phyloP scores from a whole-genome alignment of 371 early-diverging fungal genomes.

The Circinella umbellata region DNA sequence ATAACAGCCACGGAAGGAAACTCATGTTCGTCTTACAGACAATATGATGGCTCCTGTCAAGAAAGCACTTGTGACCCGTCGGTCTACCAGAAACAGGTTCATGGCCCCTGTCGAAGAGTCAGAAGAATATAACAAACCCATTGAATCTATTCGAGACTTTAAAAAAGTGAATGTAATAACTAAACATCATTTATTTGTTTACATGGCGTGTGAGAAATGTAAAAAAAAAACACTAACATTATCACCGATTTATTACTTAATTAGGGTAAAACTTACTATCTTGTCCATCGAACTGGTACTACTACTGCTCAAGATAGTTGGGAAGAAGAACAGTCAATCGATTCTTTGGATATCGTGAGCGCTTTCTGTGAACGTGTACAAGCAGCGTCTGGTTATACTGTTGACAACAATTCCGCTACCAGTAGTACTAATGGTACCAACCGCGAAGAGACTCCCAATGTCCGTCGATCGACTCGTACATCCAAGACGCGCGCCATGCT shows the following conservation, averaged over 20 bases:
- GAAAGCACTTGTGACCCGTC: neutral
- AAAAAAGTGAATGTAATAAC: conserved; percentile 11
- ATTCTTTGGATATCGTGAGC: conserved; percentile 11
- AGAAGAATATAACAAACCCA: neutral
- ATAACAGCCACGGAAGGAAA: neutral
- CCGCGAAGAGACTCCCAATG: neutral
- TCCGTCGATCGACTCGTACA: conserved; percentile 20
- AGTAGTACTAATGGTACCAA: neutral
- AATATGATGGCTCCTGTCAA: neutral
- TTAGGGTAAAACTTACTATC: conserved; percentile 25
- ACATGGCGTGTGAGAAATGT: no score
- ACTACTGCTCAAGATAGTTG: conserved; percentile 20
- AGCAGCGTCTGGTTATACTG: conserved; percentile 24
- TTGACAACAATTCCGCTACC: conserved; percentile 5
- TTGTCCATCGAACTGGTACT: conserved; percentile 26
- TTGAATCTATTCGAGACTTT: conserved; percentile 22
- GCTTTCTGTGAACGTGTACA: conserved; percentile 24
- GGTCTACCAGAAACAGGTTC: neutral
- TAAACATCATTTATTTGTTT: no score
- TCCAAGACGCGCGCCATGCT: conserved; percentile 42
- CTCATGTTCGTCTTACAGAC: neutral
- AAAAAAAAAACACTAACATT: no score
- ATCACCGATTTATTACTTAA: neutral
- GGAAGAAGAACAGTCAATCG: conserved; percentile 21
- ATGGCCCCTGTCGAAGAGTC: neutral